Evolutionary conservation across 495 filamentous ascomycete genomes (phyloP).

Genomic region (Penicillium verhagenii): DNA sequence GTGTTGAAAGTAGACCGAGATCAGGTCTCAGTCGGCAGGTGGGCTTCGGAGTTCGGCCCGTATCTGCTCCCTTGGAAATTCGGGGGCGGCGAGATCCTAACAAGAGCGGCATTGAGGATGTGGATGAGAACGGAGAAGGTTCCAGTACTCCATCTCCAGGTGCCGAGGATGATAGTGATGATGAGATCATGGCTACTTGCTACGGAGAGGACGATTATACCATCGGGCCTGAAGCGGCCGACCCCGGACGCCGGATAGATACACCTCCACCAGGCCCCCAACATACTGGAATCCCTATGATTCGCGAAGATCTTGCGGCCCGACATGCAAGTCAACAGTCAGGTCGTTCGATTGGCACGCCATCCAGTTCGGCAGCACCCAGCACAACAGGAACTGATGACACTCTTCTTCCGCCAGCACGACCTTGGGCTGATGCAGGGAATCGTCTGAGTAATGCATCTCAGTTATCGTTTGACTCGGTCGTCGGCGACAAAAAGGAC

Average conservation of each 20-base stretch:
- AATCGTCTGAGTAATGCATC: slow-evolving; percentile 46
- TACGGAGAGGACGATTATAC: slow-evolving; percentile 47
- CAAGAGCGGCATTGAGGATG: slow-evolving; percentile 26
- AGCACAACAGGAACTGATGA: slow-evolving; percentile 44
- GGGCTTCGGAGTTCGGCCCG: slow-evolving; percentile 38
- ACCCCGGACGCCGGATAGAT: slow-evolving; percentile 29
- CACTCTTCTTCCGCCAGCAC: slow-evolving; percentile 32
- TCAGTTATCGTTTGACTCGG: slow-evolving; percentile 51
- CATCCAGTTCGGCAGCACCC: slow-evolving; percentile 24
- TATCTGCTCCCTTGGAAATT: slow-evolving; percentile 35
- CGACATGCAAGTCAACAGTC: slow-evolving; percentile 34
- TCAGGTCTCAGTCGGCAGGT: slow-evolving; percentile 41
- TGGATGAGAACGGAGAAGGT: slow-evolving; percentile 28
- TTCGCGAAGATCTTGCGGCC: slow-evolving; percentile 19
- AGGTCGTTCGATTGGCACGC: slow-evolving; percentile 16
- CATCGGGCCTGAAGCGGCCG: slow-evolving; percentile 34
- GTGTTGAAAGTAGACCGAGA: slow-evolving; percentile 29
- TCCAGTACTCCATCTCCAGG: slow-evolving; percentile 26
- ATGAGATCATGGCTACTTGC: slow-evolving; percentile 43
- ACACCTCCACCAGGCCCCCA: slow-evolving; percentile 12
- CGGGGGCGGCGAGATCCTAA: slow-evolving; percentile 32
- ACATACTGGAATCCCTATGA: slow-evolving; percentile 13
- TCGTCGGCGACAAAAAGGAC: slow-evolving; percentile 62
- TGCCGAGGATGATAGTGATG: slow-evolving; percentile 42
- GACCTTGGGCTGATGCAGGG: slow-evolving; percentile 33